Percentiles rank a stretch among this genome's conserved stretches.
Evolutionary conservation across 2,329 filamentous ascomycete genomes (phyloP).

Genomic region (Endothia cerciana): DNA sequence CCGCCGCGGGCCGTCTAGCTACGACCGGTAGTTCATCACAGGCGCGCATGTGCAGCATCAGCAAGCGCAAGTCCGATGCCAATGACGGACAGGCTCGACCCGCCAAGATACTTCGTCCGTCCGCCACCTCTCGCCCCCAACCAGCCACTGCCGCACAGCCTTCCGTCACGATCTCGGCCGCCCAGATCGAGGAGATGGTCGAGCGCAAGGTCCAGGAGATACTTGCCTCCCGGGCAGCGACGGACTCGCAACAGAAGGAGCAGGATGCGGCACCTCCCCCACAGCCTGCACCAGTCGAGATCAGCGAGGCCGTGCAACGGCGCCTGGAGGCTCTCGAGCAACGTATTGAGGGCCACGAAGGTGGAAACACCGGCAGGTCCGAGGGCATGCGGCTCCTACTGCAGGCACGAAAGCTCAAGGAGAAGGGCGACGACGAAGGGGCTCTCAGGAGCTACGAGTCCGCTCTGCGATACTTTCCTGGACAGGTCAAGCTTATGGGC

Average conservation of each 20-base stretch:
- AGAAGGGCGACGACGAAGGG: conserved; percentile 75
- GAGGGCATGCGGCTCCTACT: conserved; percentile 85
- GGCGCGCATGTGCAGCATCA: conserved; percentile 18
- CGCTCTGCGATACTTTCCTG: conserved; percentile 83
- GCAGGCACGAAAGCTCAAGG: conserved; percentile 91
- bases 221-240: conserved; percentile 71
- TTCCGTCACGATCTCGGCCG: conserved; percentile 62
- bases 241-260: conserved; percentile 42
- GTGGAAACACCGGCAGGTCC: conserved; percentile 62
- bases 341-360: conserved; percentile 69
- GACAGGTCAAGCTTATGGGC: conserved; percentile 74
- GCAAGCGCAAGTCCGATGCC: conserved; percentile 44
- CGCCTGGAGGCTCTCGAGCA: conserved; percentile 84
- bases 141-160: conserved; percentile 33
- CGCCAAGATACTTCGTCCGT: conserved; percentile 51
- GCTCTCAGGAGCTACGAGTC: conserved; percentile 86
- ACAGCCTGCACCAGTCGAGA: conserved; percentile 41
- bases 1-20: conserved; percentile 44
- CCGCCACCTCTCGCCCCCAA: conserved; percentile 34
- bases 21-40: conserved; percentile 26
- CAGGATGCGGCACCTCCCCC: conserved; percentile 37
- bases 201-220: conserved; percentile 91
- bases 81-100: conserved; percentile 47
- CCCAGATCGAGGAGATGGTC: conserved; percentile 86
- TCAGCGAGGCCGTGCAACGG: conserved; percentile 78